Evolutionary conservation across 108 stramenopile species (phyloP).

Genomic region (Discostella pseudostelligera): DNA sequence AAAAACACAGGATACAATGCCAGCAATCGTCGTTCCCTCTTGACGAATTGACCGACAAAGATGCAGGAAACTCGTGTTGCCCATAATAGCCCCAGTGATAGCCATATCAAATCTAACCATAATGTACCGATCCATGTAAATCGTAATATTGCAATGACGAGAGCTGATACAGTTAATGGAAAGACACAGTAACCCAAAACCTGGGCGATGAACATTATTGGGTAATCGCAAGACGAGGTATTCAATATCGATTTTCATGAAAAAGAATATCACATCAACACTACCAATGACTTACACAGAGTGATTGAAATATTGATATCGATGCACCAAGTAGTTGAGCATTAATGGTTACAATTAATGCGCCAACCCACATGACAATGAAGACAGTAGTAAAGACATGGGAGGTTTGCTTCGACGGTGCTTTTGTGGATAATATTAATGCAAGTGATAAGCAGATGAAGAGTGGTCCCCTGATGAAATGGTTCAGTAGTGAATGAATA

Average conservation of each 20-base stretch:
- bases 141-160: constrained; percentile 71
- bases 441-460: constrained; percentile 92
- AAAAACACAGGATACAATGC: constrained; percentile 97
- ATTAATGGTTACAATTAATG: constrained; percentile 94
- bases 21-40: constrained; percentile 74
- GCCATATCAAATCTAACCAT: constrained; percentile 69
- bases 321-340: constrained; percentile 94
- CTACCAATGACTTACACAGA: constrained; percentile 70
- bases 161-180: constrained; percentile 87
- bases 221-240: no score
- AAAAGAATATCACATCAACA: not conserved
- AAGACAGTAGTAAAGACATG: constrained; percentile 95
- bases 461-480: constrained; percentile 91
- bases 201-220: not conserved
- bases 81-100: constrained; percentile 91
- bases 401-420: constrained; percentile 82
- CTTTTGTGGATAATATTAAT: constrained; percentile 78
- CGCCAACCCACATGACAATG: constrained; percentile 92
- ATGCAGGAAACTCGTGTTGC: constrained; percentile 91
- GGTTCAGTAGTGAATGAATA: no score
- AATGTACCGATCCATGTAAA: constrained; percentile 48
- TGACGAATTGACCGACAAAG: constrained; percentile 92
- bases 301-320: constrained; percentile 95
- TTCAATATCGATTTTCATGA: not conserved
- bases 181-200: constrained; percentile 95